Conservation (phyloP, 495 filamentous ascomycete genomes). For the Aspergillus indologenus region DNA sequence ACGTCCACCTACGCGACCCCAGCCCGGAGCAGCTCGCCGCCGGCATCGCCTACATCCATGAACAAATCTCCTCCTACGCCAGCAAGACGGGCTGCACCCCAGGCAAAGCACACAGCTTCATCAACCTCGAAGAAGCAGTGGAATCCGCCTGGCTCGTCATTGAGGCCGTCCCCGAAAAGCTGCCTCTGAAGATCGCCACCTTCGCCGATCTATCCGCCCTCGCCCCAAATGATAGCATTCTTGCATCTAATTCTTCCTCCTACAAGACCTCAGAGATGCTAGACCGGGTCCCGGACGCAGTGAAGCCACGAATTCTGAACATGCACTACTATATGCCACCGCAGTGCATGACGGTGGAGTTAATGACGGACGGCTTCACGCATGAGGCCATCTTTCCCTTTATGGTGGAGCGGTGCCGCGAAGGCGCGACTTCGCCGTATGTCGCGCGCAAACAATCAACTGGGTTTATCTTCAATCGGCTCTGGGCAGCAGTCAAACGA, state of each 20-base stretch:
- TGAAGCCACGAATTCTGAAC: constrained; percentile 35
- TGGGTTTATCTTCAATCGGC: constrained; percentile 51
- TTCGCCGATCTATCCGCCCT: constrained; percentile 46
- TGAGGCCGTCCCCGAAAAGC: constrained; percentile 54
- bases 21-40: constrained; percentile 31
- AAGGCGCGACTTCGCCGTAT: constrained; percentile 42
- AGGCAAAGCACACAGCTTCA: constrained; percentile 27
- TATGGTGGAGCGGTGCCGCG: constrained; percentile 31
- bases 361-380: constrained; percentile 51
- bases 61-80: constrained; percentile 33
- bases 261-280: constrained; percentile 48
- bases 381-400: constrained; percentile 38
- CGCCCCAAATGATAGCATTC: constrained; percentile 43
- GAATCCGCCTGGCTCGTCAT: constrained; percentile 48
- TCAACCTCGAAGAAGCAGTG: constrained; percentile 37
- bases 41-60: constrained; percentile 35
- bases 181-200: constrained; percentile 47
- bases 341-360: constrained; percentile 38
- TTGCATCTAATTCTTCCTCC: constrained; percentile 51
- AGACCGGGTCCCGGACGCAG: constrained; percentile 32
- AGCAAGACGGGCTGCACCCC: constrained; percentile 27
- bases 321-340: constrained; percentile 52
- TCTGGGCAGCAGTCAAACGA: constrained; percentile 52
- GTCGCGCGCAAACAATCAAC: constrained; percentile 43
- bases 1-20: constrained; percentile 43